Conservation (phyloP, 805 yeast species). For the Saturnispora saitoi region DNA sequence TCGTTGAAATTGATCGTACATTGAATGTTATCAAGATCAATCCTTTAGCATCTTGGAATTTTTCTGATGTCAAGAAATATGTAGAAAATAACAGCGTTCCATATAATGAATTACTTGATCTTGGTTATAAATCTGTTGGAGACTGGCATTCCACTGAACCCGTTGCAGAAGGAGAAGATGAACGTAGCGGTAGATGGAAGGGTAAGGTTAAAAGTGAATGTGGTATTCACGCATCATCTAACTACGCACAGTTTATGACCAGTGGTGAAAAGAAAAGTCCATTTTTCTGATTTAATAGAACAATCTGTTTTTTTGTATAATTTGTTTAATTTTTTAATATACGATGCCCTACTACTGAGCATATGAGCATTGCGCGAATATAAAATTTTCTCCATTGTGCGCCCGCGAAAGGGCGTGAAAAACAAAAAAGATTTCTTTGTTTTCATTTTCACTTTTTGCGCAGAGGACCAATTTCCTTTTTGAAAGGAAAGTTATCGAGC, state of each 20-base stretch:
- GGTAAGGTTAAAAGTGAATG: slow-evolving; percentile 90
- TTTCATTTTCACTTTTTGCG: background rate
- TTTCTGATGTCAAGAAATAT: slow-evolving; percentile 60
- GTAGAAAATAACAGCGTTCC: slow-evolving; percentile 69
- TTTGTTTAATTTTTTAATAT: background rate
- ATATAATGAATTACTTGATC: slow-evolving; percentile 71
- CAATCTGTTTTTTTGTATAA: background rate
- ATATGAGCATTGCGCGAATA: background rate
- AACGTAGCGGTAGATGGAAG: slow-evolving; percentile 95
- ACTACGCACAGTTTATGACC: slow-evolving; percentile 55
- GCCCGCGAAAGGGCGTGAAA: slow-evolving; percentile 1
- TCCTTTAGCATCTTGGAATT: slow-evolving; percentile 80
- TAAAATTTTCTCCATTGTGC: background rate
- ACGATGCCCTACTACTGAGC: no score
- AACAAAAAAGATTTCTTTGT: background rate
- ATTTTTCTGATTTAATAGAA: background rate
- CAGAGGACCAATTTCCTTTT: no score
- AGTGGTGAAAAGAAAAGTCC: background rate
- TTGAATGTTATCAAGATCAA: slow-evolving; percentile 77
- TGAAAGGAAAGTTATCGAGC: no score
- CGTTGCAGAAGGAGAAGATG: slow-evolving; percentile 86
- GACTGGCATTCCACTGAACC: slow-evolving; percentile 94
- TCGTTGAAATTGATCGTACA: slow-evolving; percentile 65
- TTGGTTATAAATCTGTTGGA: slow-evolving; percentile 87
- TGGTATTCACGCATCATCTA: slow-evolving; percentile 80